These are phyloP conservation scores for Colletotrichum eremochloae DNA, from an alignment of 2,329 filamentous ascomycete genomes.

Conservation along the genomic window DNA sequence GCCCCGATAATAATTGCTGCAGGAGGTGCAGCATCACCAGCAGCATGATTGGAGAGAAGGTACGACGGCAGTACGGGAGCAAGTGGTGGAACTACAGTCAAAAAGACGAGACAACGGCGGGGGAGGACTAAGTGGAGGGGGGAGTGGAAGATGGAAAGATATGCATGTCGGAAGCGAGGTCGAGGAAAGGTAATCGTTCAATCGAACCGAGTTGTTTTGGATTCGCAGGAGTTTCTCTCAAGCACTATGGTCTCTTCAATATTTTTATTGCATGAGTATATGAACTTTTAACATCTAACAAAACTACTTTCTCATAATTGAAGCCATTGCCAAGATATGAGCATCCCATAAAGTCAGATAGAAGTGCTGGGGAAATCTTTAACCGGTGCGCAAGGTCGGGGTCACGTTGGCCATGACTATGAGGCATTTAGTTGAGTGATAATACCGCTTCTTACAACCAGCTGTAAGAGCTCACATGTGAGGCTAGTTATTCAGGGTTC, in stretches of 20 bases:
- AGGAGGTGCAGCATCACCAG: neutral
- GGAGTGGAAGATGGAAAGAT: no score
- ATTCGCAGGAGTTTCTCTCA: constrained; percentile 19
- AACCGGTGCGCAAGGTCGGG: no score
- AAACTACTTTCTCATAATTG: neutral
- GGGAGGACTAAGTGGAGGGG: neutral
- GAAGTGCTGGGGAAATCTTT: no score
- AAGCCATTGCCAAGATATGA: neutral
- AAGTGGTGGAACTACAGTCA: constrained; percentile 27
- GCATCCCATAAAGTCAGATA: neutral
- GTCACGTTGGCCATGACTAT: no score
- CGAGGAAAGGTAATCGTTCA: neutral
- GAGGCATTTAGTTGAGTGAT: rapidly evolving
- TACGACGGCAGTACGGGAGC: neutral
- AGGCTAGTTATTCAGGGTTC: no score
- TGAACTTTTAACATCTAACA: neutral
- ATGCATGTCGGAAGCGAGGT: neutral
- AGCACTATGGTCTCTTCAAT: neutral
- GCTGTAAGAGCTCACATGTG: neutral
- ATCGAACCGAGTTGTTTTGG: constrained; percentile 30
- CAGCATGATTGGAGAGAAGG: neutral
- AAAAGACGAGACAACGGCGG: no score
- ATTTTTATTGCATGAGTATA: neutral
- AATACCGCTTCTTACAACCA: neutral
- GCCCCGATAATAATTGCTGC: neutral